Evolutionary conservation across 2,329 filamentous ascomycete species (phyloP), one percentile per base, ranked within the genome.

Genomic region (Fusarium torreyae): DNA sequence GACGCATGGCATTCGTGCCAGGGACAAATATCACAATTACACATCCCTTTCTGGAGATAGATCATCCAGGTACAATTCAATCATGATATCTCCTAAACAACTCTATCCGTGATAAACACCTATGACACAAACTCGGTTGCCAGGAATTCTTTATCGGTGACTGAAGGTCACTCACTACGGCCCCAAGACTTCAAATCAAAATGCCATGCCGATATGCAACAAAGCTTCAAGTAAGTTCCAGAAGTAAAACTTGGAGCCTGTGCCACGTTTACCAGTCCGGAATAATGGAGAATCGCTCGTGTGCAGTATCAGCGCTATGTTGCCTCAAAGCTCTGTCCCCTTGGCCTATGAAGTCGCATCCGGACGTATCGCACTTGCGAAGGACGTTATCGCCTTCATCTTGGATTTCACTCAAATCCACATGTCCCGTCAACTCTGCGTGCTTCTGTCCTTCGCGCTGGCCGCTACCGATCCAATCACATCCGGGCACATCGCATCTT

Each of bases 301-400:
- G 90, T 0, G 88, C 87, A 2, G 89, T 91, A 66, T 87, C 83
- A 39, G 80, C 80, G 5, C 87, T 87, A 77, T 93, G 91, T 64
- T 83, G 79, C 7, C 84, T 81, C 2, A 89, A 88, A 44, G 84
- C 85, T 66, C 81, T 82, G 75, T 92, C 84, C 2, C 92, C 92
- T 59, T 89, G 87, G 0, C 92, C 89, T 13, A 89, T 85, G 81
- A 88, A 89, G 1, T 87, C 85, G 74, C 92, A 94, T 2, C 81
- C 76, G 31, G 71, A 73, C 6, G 83, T 80, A 65, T 93, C 92
- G 77, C 95, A 98, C 73, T 85, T 89, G 59, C 97, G 88, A 31
- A 88, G 85, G 76, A 97, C 94, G 5, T 89, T 90, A 20, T 92
- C 88, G 0, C 92, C 95, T 77, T 97, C 93, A 73, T 90, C 97